Evolutionary conservation across 169 alveolate species (phyloP), one percentile per base, ranked within the genome.

Genomic region (Cryptosporidium xiaoi): DNA sequence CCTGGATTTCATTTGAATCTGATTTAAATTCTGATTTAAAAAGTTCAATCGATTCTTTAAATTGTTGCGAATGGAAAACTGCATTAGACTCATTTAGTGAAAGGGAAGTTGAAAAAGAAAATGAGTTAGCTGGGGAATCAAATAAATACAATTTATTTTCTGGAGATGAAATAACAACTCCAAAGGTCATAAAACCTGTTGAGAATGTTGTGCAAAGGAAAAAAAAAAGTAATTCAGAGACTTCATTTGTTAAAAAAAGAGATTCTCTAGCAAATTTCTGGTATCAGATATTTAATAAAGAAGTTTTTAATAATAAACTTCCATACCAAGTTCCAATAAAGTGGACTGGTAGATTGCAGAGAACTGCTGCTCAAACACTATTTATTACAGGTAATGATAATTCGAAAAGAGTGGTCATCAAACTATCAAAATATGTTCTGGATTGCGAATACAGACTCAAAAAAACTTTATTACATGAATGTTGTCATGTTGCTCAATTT

Each of bases 401-500:
- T 12, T 44, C 62, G 8, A 77, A 62, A 77, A 58, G 51, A 16
- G 87, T 77, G 31, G 24, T 77, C 2, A 77, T 77, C 12, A 56
- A 77, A 40, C 64, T 77, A 29, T 77, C 87, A 36, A 77, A 77
- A 51, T 77, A 77, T 60, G 87, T 77, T 58, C 40, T 77, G 31
- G 87, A 77, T n/a, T 60, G 65, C 48, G 87, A 77, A 50, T 77
- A 56, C n/a, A 77, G 87, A 44, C 62, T 77, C 7, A 77, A 77
- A 40, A 77, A 58, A 50, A 77, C 87, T 2, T 31, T 77, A 44
- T 24, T 77, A 10, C 87, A 77, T 60, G 87, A 77, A 62, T 77
- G 87, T 60, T 77, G 87, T 24, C 87, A 77, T 77, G 87, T 77
- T 31, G 87, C 87, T 7, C 87, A 77, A 29, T 77, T 77, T 77